Evolutionary conservation across 2,329 filamentous ascomycete species (phyloP).

Genomic region (Fusarium cicatricum): DNA sequence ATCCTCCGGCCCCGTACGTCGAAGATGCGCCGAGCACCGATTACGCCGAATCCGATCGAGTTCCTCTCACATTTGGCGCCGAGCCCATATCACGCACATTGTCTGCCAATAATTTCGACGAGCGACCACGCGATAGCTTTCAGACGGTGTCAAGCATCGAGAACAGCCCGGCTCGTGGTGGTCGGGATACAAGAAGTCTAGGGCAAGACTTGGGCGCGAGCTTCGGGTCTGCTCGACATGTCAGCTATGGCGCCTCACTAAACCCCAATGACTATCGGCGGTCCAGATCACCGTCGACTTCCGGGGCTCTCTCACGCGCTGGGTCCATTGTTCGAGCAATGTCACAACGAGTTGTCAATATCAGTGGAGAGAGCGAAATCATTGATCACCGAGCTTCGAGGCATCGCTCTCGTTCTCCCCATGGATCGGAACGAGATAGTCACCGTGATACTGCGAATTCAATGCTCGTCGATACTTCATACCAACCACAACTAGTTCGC

Average conservation of each 20-base stretch:
- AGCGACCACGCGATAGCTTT: conserved; percentile 62
- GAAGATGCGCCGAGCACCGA: conserved; percentile 46
- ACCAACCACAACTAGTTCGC: conserved; percentile 57
- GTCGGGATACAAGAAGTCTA: conserved; percentile 62
- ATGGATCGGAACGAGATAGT: conserved; percentile 50
- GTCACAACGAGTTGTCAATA: conserved; percentile 97
- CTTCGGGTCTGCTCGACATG: conserved; percentile 57
- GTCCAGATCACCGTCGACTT: conserved; percentile 70
- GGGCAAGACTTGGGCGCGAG: conserved; percentile 67
- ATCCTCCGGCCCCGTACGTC: conserved; percentile 47
- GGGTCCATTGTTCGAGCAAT: conserved; percentile 83
- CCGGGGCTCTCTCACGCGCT: conserved; percentile 72
- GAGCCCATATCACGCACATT: conserved; percentile 64
- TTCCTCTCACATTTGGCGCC: conserved; percentile 64
- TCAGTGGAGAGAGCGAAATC: conserved; percentile 90
- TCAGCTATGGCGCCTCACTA: conserved; percentile 66
- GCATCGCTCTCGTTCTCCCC: conserved; percentile 65
- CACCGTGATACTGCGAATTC: conserved; percentile 42
- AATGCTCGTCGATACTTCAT: conserved; percentile 58
- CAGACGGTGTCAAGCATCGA: conserved; percentile 64
- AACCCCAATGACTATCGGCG: conserved; percentile 60
- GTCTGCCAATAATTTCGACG: conserved; percentile 50
- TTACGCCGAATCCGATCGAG: conserved; percentile 64
- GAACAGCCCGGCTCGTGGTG: conserved; percentile 60
- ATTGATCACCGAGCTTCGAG: conserved; percentile 76